Evolutionary conservation across 2,329 filamentous ascomycete species (phyloP), one percentile per base, ranked within the genome.

Genomic region (Hymenoscyphus fructigenus): DNA sequence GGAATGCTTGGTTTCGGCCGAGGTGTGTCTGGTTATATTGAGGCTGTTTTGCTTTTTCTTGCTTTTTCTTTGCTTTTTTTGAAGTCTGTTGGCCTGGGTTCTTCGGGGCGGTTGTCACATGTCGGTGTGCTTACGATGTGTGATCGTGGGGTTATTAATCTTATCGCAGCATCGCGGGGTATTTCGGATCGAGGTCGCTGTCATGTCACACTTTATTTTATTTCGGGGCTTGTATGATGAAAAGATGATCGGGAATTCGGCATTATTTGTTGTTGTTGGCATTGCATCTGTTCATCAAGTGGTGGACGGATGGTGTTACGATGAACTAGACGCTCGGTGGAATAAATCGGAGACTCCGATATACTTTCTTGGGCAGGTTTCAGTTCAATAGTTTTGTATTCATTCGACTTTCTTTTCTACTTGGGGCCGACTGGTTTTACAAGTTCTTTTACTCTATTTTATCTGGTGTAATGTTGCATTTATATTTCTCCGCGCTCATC

Each of bases 151-250:
- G 44, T 26, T 50, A 23, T 26, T 50, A 20, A 50, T 50, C n/a
- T 50, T 50, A 50, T 50, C 44, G 44, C 44, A 20, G 44, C 26
- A 50, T 50, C 44, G 44, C 44, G 44, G 44, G 44, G 44, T 50
- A 26, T 20, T 12, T 50, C 9, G n/a, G n/a, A 50, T 50, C n/a
- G 41, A 44, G 41, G 44, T 20, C 5, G n/a, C 44, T 50, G n/a
- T 50, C 44, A 50, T 3, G n/a, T 50, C 67, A 66, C 5, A 77
- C 44, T 50, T 50, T n/a, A 50, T 50, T 50, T 50, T 50, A 20
- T 20, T 50, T 14, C 1, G 44, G 10, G 17, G n/a, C 17, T 47
- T 50, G 44, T 50, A 50, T 20, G 44, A 50, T 20, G 44, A 50
- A 10, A 50, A 20, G 44, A 10, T 26, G n/a, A 20, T 10, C 9